These are phyloP conservation scores for Metschnikowia arizonensis DNA, from an alignment of 805 yeast species.

Conservation along the genomic window DNA sequence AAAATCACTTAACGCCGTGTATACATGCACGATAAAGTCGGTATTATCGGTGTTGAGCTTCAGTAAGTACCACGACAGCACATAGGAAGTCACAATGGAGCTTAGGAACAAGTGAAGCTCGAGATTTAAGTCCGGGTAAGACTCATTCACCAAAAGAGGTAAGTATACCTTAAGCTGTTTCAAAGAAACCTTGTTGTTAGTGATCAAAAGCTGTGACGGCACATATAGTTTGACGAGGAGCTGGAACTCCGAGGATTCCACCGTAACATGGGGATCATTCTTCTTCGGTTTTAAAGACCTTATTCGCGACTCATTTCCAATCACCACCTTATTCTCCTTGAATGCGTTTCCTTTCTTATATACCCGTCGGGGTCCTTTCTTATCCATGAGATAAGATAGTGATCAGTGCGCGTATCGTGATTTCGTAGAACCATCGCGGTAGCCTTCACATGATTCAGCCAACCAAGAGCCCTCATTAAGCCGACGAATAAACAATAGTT, in stretches of 20 bases:
- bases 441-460: not conserved
- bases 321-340: slow-evolving; percentile 14
- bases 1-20: slow-evolving; percentile 13
- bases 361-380: slow-evolving; percentile 9
- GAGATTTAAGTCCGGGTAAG: slow-evolving; percentile 25
- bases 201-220: slow-evolving; percentile 31
- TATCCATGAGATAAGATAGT: slow-evolving; percentile 4
- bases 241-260: slow-evolving; percentile 47
- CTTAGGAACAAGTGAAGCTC: slow-evolving; percentile 37
- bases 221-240: slow-evolving; percentile 32
- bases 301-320: slow-evolving; percentile 6
- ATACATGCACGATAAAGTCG: slow-evolving; percentile 14
- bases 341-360: slow-evolving; percentile 8
- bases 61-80: slow-evolving; percentile 18
- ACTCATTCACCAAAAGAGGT: slow-evolving; percentile 26
- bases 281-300: slow-evolving; percentile 7
- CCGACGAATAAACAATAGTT: too few species aligned
- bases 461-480: not conserved
- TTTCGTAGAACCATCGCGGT: not conserved
- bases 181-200: slow-evolving; percentile 26
- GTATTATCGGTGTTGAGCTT: slow-evolving; percentile 19
- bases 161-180: slow-evolving; percentile 26
- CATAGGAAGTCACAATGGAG: slow-evolving; percentile 21
- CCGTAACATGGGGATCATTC: slow-evolving; percentile 29
- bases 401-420: not conserved